A percentile compares a stretch with the other conserved stretches of the same genome.
Conservation (phyloP, 805 yeast species). For the Yamadazyma phyllophila region DNA sequence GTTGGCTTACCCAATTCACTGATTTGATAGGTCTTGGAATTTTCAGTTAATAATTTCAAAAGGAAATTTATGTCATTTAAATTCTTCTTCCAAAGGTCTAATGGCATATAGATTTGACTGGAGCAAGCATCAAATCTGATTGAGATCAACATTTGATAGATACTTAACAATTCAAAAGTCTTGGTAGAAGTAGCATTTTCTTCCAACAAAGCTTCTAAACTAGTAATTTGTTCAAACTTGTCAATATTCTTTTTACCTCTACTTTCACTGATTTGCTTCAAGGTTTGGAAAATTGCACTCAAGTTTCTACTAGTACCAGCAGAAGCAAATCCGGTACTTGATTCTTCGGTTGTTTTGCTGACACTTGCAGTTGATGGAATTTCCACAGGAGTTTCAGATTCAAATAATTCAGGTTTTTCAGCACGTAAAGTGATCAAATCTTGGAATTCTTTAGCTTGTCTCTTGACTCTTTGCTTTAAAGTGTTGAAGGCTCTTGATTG, state of each 20-base stretch:
- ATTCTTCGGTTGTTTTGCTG: conserved; percentile 33
- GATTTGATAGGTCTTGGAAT: conserved; percentile 57
- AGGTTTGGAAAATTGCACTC: conserved; percentile 62
- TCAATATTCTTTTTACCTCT: conserved; percentile 97
- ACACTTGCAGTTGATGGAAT: conserved; percentile 20
- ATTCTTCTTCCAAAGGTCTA: conserved; percentile 75
- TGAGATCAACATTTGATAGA: conserved; percentile 80
- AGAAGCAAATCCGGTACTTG: conserved; percentile 27
- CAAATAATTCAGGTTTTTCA: conserved; percentile 73
- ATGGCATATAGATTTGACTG: conserved; percentile 68
- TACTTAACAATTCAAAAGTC: conserved; percentile 74
- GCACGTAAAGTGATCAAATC: conserved; percentile 57
- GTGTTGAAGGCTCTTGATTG: conserved; percentile 86
- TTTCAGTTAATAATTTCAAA: conserved; percentile 65
- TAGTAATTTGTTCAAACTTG: conserved; percentile 68
- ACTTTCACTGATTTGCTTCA: conserved; percentile 75
- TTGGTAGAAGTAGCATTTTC: conserved; percentile 19
- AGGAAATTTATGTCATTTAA: conserved; percentile 60
- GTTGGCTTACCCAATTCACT: conserved; percentile 68
- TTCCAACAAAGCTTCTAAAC: conserved; percentile 61
- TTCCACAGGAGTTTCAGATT: conserved; percentile 48
- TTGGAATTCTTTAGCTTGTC: conserved; percentile 69
- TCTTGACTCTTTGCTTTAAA: conserved; percentile 83
- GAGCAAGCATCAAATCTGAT: conserved; percentile 80
- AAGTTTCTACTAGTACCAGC: conserved; percentile 39